phyloP scores from a whole-genome alignment of 1,284 basidiomycete genomes.

The Neotropicomus parvogracilis region DNA sequence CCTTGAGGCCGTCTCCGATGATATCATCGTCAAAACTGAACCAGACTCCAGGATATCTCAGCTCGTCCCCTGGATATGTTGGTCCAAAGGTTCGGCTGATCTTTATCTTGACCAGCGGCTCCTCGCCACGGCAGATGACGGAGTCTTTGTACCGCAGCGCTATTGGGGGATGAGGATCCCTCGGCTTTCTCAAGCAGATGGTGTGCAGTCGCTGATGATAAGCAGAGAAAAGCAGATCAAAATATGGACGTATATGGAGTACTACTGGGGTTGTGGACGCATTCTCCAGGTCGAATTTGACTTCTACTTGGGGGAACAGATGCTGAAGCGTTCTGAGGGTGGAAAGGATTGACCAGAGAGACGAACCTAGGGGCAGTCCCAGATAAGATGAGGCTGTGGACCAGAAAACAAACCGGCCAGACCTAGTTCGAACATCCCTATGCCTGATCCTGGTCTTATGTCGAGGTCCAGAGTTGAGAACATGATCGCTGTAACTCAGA shows the following conservation, averaged over 20 bases:
- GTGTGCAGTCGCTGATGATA: conserved; percentile 73
- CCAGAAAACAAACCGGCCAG: neutral
- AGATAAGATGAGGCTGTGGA: conserved; percentile 6
- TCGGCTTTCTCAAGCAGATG: conserved; percentile 64
- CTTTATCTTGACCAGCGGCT: conserved; percentile 59
- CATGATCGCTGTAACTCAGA: conserved; percentile 38
- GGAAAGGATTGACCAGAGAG: conserved; percentile 79
- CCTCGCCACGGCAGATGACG: conserved; percentile 55
- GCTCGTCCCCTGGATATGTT: conserved; percentile 74
- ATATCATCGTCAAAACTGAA: conserved; percentile 76
- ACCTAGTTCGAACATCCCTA: conserved; percentile 80
- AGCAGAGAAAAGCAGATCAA: conserved; percentile 78
- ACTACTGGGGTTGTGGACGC: conserved; percentile 72
- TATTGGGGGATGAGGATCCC: conserved; percentile 60
- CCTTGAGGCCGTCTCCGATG: conserved; percentile 49
- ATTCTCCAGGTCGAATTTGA: conserved; percentile 78
- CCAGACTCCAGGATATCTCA: conserved; percentile 79
- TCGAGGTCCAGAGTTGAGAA: conserved; percentile 69
- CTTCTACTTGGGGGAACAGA: conserved; percentile 74
- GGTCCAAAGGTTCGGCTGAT: conserved; percentile 80
- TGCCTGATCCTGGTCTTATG: conserved; percentile 70
- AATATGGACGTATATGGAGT: conserved; percentile 71
- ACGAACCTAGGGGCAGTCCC: conserved; percentile 51
- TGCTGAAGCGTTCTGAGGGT: conserved; percentile 59
- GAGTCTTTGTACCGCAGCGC: conserved; percentile 67